These are phyloP conservation scores for Nicotiana obtusifolia DNA, from an alignment of 257 asterid genomes.

Conservation along the genomic window DNA sequence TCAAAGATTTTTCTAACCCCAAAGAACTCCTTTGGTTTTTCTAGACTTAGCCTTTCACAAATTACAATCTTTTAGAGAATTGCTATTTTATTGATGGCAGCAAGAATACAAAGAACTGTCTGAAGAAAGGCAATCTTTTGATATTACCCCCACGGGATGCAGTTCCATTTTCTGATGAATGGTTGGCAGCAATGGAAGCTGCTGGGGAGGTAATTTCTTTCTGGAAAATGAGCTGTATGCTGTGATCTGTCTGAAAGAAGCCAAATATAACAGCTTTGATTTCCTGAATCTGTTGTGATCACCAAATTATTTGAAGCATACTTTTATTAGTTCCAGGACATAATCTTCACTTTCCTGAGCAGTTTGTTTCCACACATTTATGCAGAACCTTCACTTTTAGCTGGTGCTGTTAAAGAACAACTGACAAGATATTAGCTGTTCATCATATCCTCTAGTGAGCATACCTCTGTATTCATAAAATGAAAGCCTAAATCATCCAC, in stretches of 20 bases:
- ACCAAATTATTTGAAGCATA: not conserved
- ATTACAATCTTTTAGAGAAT: not conserved
- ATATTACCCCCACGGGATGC: constrained; percentile 52
- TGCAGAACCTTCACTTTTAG: not conserved
- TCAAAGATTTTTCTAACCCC: not conserved
- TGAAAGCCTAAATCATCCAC: not conserved
- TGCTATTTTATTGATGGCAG: constrained; percentile 32
- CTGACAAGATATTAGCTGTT: not conserved
- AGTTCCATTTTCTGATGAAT: constrained; percentile 93
- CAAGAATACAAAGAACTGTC: constrained; percentile 25
- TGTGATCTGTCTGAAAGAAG: not conserved
- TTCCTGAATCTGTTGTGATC: too few relatives aligned
- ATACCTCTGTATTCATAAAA: not conserved
- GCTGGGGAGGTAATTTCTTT: constrained; percentile 84
- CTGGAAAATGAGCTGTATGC: not conserved
- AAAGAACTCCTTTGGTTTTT: not conserved
- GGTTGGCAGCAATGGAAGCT: constrained; percentile 95
- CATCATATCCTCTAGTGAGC: not conserved
- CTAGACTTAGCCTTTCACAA: not conserved
- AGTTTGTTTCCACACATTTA: not conserved
- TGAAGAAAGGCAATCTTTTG: constrained; percentile 19
- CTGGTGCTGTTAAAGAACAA: not conserved
- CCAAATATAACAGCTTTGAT: not conserved
- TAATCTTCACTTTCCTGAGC: not conserved
- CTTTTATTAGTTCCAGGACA: not conserved